Evolutionary conservation across 176 grass and related monocot species (phyloP), one percentile per base, ranked within the genome.

Genomic region (Oryza meyeriana): DNA sequence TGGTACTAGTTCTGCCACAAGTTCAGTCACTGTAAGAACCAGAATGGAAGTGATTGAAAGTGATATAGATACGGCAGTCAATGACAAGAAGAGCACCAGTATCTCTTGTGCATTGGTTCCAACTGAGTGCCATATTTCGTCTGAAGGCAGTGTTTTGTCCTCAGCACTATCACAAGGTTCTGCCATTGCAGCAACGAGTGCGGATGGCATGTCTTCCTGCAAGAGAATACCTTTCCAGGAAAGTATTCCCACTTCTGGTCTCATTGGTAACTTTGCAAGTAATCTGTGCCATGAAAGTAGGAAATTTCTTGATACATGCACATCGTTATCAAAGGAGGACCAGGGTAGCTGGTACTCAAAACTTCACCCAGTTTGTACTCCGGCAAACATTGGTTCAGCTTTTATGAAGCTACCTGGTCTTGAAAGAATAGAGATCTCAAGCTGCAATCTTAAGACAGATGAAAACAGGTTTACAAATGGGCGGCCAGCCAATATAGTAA

Each of bases 321-420:
- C 13, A 26, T 2, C 85, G 80, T 72, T 45, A 52, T 89, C 83
- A 71, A 38, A 44, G 30, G 67, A 87, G 59, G 80, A 83, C 4
- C 34, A 87, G 58, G 69, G 76, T 82, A 85, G 71, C 67, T 85
- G 78, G 79, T 69, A 69, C n/a, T 61, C 85, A 61, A 85, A 88
- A 66, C 29, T 24, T 71, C 24, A 77, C 48, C 80, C 86, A 71
- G 27, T 61, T 36, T 47, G 18, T 52, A 81, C 80, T 64, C 84
- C 50, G 11, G 78, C 83, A 34, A 85, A 35, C 24, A 87, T 87
- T 73, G 85, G 76, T 4, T 83, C 69, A 16, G 64, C 82, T 92
- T 92, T 87, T 85, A 85, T 89, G 87, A 73, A 89, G 69, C 57
- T 94, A 66, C 93, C 88, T 79, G 89, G 79, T 45, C 71, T 90